Evolutionary conservation across 2,329 filamentous ascomycete species (phyloP).

Genomic region (Aspergillus sp.): DNA sequence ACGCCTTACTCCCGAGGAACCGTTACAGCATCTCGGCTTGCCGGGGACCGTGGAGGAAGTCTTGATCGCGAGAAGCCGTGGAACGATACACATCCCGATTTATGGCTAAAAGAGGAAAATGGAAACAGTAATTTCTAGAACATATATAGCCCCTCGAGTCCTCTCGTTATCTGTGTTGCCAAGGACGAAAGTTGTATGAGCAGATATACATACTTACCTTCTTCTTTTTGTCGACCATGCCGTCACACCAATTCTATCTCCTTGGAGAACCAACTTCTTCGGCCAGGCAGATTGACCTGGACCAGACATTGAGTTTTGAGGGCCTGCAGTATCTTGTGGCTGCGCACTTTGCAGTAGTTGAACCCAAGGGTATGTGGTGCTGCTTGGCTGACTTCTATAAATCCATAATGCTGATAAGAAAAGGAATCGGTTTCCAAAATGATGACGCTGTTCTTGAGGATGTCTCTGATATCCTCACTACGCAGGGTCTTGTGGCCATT

Average conservation of each 20-base stretch:
- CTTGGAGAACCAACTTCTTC: conserved; percentile 13
- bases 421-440: conserved; percentile 15
- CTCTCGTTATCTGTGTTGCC: too few relatives aligned
- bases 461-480: conserved; percentile 6
- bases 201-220: too few relatives aligned
- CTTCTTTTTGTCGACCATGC: too few relatives aligned
- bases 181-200: too few relatives aligned
- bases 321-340: conserved; percentile 15
- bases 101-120: too few relatives aligned
- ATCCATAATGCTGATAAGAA: not conserved
- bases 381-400: not conserved
- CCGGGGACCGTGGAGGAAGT: too few relatives aligned
- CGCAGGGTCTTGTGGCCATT: conserved; percentile 11
- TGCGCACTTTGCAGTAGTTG: conserved; percentile 22
- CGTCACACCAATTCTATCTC: conserved; percentile 12
- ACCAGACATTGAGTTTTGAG: conserved; percentile 11
- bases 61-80: too few relatives aligned
- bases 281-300: conserved; percentile 13
- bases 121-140: too few relatives aligned
- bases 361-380: conserved; percentile 15
- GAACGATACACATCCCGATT: too few relatives aligned
- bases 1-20: too few relatives aligned
- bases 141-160: too few relatives aligned
- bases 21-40: too few relatives aligned
- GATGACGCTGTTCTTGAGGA: conserved; percentile 5